Conservation (phyloP, 352 stramenopile species). For the Pythium biforme region DNA sequence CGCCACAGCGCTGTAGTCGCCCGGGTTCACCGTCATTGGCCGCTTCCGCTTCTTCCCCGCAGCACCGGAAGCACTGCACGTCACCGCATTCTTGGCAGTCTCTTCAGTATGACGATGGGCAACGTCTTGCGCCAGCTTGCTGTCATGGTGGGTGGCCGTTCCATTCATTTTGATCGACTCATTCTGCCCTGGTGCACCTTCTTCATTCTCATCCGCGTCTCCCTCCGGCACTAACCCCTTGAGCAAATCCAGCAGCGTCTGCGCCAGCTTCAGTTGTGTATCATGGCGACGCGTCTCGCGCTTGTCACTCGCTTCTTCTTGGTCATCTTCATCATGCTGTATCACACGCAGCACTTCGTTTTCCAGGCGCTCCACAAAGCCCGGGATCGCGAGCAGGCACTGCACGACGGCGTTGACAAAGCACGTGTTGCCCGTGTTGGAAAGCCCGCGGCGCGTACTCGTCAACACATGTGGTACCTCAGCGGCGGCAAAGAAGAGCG, state of each 20-base stretch:
- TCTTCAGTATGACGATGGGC: background rate
- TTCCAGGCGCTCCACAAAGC: constrained; percentile 34
- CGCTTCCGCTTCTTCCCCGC: constrained; percentile 21
- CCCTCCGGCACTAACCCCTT: constrained; percentile 19
- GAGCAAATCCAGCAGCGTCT: constrained; percentile 20
- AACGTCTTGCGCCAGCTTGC: background rate
- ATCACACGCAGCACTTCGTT: constrained; percentile 21
- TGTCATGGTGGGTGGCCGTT: background rate
- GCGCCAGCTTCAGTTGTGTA: constrained; percentile 31
- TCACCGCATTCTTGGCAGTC: background rate
- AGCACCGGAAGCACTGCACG: background rate
- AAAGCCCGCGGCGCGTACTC: constrained; percentile 36
- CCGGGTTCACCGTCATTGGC: constrained; percentile 1
- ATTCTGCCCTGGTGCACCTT: background rate
- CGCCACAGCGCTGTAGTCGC: constrained; percentile 10
- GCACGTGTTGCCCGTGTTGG: constrained; percentile 75
- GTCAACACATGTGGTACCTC: background rate
- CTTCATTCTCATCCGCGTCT: background rate
- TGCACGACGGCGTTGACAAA: constrained; percentile 79
- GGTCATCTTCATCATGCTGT: background rate
- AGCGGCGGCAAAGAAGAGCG: background rate
- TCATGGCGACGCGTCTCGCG: constrained; percentile 23
- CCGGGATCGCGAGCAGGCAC: constrained; percentile 48
- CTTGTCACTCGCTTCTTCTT: constrained; percentile 1
- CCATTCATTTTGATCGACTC: background rate